Evolutionary conservation across 345 rosid species (phyloP).

Genomic region (Ceriops tagal): DNA sequence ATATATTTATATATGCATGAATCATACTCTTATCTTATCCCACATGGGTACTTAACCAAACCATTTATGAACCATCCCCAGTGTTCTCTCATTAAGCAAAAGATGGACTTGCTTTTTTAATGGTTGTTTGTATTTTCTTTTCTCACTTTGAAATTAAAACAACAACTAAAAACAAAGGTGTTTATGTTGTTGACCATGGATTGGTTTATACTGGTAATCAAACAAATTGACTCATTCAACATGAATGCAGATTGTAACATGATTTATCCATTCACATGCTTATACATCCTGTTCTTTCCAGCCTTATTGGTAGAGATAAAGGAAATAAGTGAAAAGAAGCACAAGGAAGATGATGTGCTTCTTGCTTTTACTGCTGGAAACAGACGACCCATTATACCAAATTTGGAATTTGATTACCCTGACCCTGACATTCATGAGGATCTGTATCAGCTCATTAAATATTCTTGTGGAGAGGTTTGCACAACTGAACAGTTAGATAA

Average conservation of each 20-base stretch:
- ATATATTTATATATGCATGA: no score
- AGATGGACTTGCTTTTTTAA: background rate
- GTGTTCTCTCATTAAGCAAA: no score
- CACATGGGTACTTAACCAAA: background rate
- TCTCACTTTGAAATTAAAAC: background rate
- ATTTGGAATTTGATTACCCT: slow-evolving; percentile 72
- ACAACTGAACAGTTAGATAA: slow-evolving; percentile 80
- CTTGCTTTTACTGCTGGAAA: slow-evolving; percentile 87
- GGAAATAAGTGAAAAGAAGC: slow-evolving; percentile 80
- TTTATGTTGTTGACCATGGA: no score
- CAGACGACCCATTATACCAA: slow-evolving; percentile 52
- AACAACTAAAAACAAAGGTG: no score
- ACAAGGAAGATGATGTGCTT: slow-evolving; percentile 72
- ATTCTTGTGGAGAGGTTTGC: slow-evolving; percentile 91
- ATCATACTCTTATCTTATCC: background rate
- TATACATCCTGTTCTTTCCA: slow-evolving; percentile 33
- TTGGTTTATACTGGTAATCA: background rate
- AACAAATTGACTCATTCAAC: background rate
- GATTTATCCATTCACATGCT: slow-evolving; percentile 14
- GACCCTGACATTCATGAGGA: slow-evolving; percentile 89
- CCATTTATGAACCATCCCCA: background rate
- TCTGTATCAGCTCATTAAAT: slow-evolving; percentile 85
- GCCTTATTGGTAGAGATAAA: slow-evolving; percentile 86
- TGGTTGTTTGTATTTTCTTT: slow-evolving; percentile 3
- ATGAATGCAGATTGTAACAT: background rate